A percentile compares a stretch with the other conserved stretches of the same genome.
These are phyloP conservation scores for Boletales sp. DNA, from an alignment of 768 basidiomycete species.

Conservation along the genomic window DNA sequence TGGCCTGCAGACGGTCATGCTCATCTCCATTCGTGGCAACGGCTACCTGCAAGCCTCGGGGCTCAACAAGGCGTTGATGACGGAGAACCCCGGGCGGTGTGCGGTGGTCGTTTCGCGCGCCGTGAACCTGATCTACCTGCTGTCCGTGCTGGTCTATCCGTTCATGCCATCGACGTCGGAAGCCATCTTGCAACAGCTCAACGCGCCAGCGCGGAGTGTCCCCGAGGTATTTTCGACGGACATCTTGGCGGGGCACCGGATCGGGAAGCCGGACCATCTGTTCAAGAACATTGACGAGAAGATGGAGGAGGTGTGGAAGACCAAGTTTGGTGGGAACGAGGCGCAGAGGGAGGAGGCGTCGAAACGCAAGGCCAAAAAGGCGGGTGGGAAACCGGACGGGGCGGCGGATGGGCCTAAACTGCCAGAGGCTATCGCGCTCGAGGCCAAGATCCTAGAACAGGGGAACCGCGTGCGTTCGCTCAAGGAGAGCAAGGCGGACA, in stretches of 20 bases:
- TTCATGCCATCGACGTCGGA: conserved; percentile 94
- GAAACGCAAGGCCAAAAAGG: conserved; percentile 55
- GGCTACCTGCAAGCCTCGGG: conserved; percentile 91
- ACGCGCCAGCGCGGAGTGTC: conserved; percentile 81
- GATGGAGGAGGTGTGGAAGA: conserved; percentile 79
- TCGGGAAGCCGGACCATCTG: conserved; percentile 84
- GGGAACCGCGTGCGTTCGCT: conserved; percentile 69
- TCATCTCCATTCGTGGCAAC: conserved; percentile 85
- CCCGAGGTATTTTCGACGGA: conserved; percentile 74
- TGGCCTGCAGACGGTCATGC: conserved; percentile 87
- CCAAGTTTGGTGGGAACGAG: conserved; percentile 69
- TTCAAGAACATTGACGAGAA: conserved; percentile 94
- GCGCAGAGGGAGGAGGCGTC: conserved; percentile 41
- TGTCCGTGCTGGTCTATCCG: conserved; percentile 83
- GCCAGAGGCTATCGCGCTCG: conserved; percentile 66
- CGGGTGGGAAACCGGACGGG: conserved; percentile 43
- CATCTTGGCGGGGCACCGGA: conserved; percentile 79
- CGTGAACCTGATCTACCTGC: conserved; percentile 87
- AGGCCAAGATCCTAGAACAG: conserved; percentile 72
- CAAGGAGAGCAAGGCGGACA: conserved; percentile 50
- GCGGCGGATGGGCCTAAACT: conserved; percentile 56
- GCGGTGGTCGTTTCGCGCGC: conserved; percentile 88
- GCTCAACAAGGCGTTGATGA: conserved; percentile 85
- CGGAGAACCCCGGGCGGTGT: conserved; percentile 77
- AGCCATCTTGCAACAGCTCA: conserved; percentile 79